Conservation (phyloP, 352 stramenopile species). For the Albugo candida region DNA sequence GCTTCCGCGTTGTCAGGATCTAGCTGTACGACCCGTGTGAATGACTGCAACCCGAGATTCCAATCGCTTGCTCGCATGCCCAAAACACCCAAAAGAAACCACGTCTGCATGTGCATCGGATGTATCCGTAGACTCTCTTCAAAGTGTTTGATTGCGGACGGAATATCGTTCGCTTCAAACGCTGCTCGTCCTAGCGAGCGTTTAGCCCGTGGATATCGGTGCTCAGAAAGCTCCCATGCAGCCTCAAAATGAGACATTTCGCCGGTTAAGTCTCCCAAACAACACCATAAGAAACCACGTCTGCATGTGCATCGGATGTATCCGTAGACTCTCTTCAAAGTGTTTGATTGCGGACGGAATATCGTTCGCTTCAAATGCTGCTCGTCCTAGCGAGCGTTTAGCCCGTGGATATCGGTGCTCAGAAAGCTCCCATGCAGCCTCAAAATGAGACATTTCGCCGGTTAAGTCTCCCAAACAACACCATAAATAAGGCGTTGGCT, state of each 20-base stretch:
- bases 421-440: conserved; percentile 83
- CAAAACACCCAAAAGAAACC: too few species aligned
- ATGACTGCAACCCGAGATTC: conserved; percentile 72
- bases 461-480: conserved; percentile 85
- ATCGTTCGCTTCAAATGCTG: conserved; percentile 80
- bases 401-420: conserved; percentile 81
- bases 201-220: too few species aligned
- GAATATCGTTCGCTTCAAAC: too few species aligned
- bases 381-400: conserved; percentile 79
- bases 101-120: too few species aligned
- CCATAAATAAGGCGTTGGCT: conserved; percentile 85
- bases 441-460: conserved; percentile 76
- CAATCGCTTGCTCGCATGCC: conserved; percentile 80
- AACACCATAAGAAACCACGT: conserved; percentile 88
- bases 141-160: too few species aligned
- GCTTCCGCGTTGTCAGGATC: conserved; percentile 86
- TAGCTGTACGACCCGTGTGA: conserved; percentile 86
- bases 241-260: conserved; percentile 81
- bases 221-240: conserved; percentile 77
- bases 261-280: conserved; percentile 81
- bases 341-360: conserved; percentile 48
- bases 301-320: conserved; percentile 79
- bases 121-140: too few species aligned
- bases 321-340: conserved; percentile 65
- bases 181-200: too few species aligned